Percentiles rank a stretch among this genome's conserved stretches.
Evolutionary conservation across 495 filamentous ascomycete genomes (phyloP).

Genomic region (Neurospora sp.): DNA sequence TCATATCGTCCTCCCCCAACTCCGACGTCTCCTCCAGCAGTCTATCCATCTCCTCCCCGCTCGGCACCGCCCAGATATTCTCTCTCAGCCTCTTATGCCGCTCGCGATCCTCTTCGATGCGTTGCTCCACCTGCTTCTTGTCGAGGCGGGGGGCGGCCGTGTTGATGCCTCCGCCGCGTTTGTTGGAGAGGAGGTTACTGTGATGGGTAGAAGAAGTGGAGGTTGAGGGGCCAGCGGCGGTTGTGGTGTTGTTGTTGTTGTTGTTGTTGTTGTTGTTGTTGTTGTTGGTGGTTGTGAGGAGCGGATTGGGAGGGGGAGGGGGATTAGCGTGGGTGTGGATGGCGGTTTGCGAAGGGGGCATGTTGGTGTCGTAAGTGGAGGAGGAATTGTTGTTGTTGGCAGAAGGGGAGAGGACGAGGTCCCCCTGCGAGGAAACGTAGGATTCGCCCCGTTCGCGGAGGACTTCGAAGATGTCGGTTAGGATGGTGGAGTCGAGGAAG

Average conservation of each 20-base stretch:
- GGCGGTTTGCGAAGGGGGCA: constrained; percentile 18
- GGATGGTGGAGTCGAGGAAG: constrained; percentile 56
- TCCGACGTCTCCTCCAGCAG: constrained; percentile 75
- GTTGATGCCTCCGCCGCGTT: background rate
- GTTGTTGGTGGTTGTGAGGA: background rate
- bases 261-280: background rate
- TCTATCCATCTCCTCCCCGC: constrained; percentile 48
- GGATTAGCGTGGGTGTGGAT: background rate
- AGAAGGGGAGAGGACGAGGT: constrained; percentile 25
- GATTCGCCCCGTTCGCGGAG: constrained; percentile 61
- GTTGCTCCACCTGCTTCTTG: constrained; percentile 81
- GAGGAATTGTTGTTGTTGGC: background rate
- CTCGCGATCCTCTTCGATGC: constrained; percentile 95
- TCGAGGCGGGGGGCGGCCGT: constrained; percentile 44
- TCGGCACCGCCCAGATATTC: constrained; percentile 75
- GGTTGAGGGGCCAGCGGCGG: too few relatives aligned
- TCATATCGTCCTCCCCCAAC: constrained; percentile 71
- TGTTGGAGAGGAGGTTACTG: background rate
- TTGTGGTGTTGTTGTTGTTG: background rate
- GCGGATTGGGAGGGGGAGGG: constrained; percentile 6
- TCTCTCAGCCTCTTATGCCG: constrained; percentile 85
- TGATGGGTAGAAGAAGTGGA: background rate
- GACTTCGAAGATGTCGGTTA: constrained; percentile 67
- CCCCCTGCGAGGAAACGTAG: constrained; percentile 23
- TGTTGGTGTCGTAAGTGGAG: constrained; percentile 19